These are phyloP conservation scores for Saitozyma sp. DNA, from an alignment of 768 basidiomycete species.

Conservation along the genomic window DNA sequence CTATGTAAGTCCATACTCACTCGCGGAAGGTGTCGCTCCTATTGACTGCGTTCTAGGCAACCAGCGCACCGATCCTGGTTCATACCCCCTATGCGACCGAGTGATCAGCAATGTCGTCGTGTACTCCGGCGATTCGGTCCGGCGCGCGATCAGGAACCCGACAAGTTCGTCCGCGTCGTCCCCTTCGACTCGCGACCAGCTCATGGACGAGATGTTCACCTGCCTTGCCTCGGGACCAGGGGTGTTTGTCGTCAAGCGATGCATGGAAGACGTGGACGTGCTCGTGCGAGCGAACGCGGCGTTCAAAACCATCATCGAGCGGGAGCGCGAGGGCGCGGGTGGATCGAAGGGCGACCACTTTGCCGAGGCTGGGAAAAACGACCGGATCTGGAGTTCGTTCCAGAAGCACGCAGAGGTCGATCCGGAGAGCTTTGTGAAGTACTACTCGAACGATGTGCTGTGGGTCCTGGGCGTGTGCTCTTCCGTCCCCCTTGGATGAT, in stretches of 20 bases:
- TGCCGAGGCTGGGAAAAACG: background rate
- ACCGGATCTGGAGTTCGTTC: background rate
- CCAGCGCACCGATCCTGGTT: no score
- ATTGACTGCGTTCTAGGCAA: no score
- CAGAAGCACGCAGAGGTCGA: background rate
- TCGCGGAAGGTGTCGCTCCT: no score
- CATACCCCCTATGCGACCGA: no score
- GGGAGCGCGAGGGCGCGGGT: background rate
- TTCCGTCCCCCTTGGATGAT: background rate
- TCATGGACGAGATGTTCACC: slow-evolving; percentile 15
- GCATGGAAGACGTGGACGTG: background rate
- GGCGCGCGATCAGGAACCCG: no score
- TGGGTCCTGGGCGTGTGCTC: background rate
- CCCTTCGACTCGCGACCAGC: background rate
- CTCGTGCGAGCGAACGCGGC: no score
- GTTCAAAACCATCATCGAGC: slow-evolving; percentile 4
- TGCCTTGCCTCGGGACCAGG: slow-evolving; percentile 17
- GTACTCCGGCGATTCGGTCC: no score
- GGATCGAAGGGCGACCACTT: background rate
- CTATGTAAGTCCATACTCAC: no score
- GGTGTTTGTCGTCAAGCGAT: slow-evolving; percentile 13
- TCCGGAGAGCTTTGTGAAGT: slow-evolving; percentile 1
- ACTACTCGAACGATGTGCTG: background rate
- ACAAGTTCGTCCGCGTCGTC: no score
- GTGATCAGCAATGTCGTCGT: no score